These are phyloP conservation scores for Neurospora cerealis DNA, from an alignment of 495 filamentous ascomycete species.

Conservation along the genomic window DNA sequence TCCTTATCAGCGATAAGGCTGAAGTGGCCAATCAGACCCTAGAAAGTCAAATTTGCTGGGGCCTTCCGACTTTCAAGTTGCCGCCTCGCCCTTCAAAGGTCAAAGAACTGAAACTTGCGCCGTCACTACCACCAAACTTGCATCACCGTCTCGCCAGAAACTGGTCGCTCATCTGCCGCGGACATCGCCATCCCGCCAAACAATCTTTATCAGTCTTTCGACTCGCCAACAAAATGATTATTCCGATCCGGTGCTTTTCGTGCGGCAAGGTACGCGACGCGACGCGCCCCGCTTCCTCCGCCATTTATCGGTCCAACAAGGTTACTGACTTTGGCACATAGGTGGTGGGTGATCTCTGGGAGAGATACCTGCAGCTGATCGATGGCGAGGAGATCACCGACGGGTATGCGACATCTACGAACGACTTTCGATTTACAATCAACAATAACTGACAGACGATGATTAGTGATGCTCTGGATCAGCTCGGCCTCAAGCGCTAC, in stretches of 20 bases:
- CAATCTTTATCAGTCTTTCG: neutral
- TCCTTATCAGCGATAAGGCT: slow-evolving; percentile 23
- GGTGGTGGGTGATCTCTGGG: slow-evolving; percentile 97
- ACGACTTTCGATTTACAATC: neutral
- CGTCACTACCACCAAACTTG: neutral
- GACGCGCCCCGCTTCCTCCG: neutral
- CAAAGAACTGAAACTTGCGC: neutral
- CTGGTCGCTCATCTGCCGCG: neutral
- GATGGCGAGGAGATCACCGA: slow-evolving; percentile 66
- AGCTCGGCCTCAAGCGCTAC: slow-evolving; percentile 86
- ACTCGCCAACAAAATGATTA: slow-evolving; percentile 65
- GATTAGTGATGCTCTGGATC: slow-evolving; percentile 80
- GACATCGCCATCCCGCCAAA: neutral
- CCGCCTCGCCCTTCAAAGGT: neutral
- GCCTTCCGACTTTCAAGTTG: neutral
- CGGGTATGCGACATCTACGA: slow-evolving; percentile 47
- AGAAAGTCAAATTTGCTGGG: slow-evolving; percentile 10
- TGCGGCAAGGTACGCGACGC: slow-evolving; percentile 77
- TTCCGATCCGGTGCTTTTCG: slow-evolving; percentile 95
- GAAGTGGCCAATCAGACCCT: slow-evolving; percentile 10
- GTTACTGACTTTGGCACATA: slow-evolving; percentile 23
- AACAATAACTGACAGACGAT: slow-evolving; percentile 5
- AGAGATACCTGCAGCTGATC: slow-evolving; percentile 77
- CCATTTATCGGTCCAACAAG: neutral
- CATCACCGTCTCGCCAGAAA: neutral